These are phyloP conservation scores for Aquilaria sinensis DNA, from an alignment of 345 rosid species.

Conservation along the genomic window DNA sequence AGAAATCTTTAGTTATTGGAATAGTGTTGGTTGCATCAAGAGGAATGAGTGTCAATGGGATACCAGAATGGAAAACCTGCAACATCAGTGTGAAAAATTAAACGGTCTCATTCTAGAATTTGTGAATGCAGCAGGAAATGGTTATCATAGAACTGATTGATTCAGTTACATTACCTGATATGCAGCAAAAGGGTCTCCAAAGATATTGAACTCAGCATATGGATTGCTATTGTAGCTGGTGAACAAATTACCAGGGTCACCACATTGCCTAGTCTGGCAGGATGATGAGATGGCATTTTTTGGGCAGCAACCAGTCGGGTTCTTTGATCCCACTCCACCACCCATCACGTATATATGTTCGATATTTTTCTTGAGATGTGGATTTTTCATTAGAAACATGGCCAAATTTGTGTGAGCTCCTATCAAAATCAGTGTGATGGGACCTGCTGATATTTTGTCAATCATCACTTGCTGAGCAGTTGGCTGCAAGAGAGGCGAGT, in stretches of 20 bases:
- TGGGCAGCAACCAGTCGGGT: slow-evolving; percentile 71
- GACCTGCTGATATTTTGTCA: slow-evolving; percentile 66
- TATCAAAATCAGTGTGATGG: slow-evolving; percentile 40
- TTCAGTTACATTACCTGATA: slow-evolving; percentile 44
- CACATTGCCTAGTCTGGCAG: slow-evolving; percentile 57
- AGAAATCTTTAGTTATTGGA: slow-evolving; percentile 52
- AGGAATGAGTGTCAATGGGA: slow-evolving; percentile 75
- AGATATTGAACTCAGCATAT: slow-evolving; percentile 84
- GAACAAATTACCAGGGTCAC: slow-evolving; percentile 64
- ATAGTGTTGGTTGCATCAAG: slow-evolving; percentile 92
- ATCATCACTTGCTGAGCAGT: slow-evolving; percentile 75
- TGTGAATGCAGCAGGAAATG: too few species aligned
- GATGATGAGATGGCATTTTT: slow-evolving; percentile 25
- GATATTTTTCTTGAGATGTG: slow-evolving; percentile 63
- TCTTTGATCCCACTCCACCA: slow-evolving; percentile 65
- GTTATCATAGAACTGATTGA: background rate
- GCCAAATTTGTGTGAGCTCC: slow-evolving; percentile 83
- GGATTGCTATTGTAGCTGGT: slow-evolving; percentile 71
- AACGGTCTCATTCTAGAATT: too few species aligned
- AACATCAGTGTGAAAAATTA: background rate
- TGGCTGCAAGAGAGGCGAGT: slow-evolving; percentile 66
- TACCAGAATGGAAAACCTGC: slow-evolving; percentile 87
- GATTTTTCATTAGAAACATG: slow-evolving; percentile 71
- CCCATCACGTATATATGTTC: slow-evolving; percentile 83
- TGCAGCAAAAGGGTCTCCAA: slow-evolving; percentile 84